These are phyloP conservation scores for Penicillium malachiteum DNA, from an alignment of 495 filamentous ascomycete genomes.

Conservation along the genomic window DNA sequence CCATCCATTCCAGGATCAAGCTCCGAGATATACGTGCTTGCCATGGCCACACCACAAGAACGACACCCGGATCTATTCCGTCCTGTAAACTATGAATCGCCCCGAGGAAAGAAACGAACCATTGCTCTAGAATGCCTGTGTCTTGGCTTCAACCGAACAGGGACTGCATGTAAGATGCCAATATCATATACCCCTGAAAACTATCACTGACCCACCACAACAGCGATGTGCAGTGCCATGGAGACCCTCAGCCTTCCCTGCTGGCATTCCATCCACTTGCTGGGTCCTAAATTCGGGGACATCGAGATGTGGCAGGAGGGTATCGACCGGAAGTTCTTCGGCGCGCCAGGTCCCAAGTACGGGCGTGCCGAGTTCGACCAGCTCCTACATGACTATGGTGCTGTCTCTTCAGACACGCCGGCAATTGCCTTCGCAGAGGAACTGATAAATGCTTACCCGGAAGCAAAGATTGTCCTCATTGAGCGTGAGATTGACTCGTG, in stretches of 20 bases:
- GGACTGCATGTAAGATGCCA: conserved; percentile 3
- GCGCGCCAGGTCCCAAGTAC: conserved; percentile 1
- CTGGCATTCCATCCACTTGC: conserved; percentile 16
- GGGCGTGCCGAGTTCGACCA: conserved; percentile 14
- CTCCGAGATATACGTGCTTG: not conserved
- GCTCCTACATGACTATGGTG: conserved; percentile 7
- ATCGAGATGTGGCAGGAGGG: conserved; percentile 13
- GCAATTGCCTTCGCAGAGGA: conserved; percentile 53
- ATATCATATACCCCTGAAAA: not conserved
- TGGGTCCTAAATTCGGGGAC: not conserved
- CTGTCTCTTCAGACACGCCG: conserved; percentile 45
- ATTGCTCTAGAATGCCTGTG: conserved; percentile 7
- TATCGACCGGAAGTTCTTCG: conserved; percentile 8
- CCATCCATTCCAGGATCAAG: not conserved
- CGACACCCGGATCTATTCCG: conserved; percentile 11
- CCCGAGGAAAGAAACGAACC: conserved; percentile 4
- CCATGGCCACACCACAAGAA: conserved; percentile 6
- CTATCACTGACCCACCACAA: not conserved
- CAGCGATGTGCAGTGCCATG: conserved; percentile 23
- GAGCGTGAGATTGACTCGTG: conserved; percentile 48
- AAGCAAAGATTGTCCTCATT: conserved; percentile 57
- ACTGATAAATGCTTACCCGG: conserved; percentile 56
- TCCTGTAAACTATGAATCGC: conserved; percentile 7
- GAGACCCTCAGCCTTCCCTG: conserved; percentile 19
- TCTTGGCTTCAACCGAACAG: conserved; percentile 12